phyloP scores from a whole-genome alignment of 805 yeast genomes.

The Saccharomycopsis oosterbeekiorum region DNA sequence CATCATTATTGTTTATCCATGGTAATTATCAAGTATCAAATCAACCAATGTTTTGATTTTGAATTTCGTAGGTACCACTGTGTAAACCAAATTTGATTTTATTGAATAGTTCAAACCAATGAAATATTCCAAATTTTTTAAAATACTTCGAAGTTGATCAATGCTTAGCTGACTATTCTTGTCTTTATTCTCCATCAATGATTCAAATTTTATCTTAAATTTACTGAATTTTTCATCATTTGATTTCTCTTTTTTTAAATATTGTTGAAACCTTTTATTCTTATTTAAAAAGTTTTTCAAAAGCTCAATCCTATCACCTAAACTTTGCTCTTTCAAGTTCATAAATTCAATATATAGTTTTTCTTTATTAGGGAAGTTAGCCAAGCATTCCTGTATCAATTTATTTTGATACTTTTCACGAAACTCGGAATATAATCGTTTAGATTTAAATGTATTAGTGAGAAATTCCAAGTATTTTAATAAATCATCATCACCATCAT shows the following conservation, averaged over 20 bases:
- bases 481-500: background rate
- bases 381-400: background rate
- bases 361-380: constrained; percentile 11
- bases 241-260: background rate
- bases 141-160: background rate
- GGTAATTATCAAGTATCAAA: background rate
- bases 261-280: constrained; percentile 3
- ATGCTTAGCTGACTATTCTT: background rate
- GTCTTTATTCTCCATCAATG: background rate
- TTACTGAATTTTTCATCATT: background rate
- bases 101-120: constrained; percentile 13
- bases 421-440: constrained; percentile 13
- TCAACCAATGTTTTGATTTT: constrained; percentile 7
- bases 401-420: constrained; percentile 8
- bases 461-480: constrained; percentile 7
- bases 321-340: constrained; percentile 5
- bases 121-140: constrained; percentile 3
- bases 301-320: constrained; percentile 6
- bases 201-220: background rate
- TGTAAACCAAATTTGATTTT: constrained; percentile 4
- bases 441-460: constrained; percentile 6
- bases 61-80: constrained; percentile 17
- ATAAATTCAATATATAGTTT: constrained; percentile 13
- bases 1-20: background rate
- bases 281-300: constrained; percentile 6